phyloP scores from a whole-genome alignment of 768 basidiomycete genomes.

The Leccinellum rugosiceps region DNA sequence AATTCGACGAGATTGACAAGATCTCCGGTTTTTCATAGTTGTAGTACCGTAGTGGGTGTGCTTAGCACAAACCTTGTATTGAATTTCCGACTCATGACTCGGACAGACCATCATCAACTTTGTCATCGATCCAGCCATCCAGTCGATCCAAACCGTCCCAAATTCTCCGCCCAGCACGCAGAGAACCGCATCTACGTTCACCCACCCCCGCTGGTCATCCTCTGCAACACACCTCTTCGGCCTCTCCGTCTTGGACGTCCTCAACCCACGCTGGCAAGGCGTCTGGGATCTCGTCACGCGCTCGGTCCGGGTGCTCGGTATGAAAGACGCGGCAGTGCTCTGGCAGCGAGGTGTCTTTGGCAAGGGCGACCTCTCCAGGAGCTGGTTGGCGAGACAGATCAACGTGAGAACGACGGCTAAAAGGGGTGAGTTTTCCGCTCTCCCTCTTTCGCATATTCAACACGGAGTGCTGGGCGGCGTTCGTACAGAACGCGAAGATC shows the following conservation, averaged over 20 bases:
- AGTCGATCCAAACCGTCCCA: constrained; percentile 39
- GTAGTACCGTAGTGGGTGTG: not conserved
- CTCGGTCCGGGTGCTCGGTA: constrained; percentile 79
- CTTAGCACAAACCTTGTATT: not conserved
- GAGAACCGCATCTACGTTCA: constrained; percentile 69
- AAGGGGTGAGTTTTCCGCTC: constrained; percentile 41
- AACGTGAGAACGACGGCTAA: constrained; percentile 53
- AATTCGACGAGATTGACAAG: constrained; percentile 24
- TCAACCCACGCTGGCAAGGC: constrained; percentile 75
- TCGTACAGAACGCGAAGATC: constrained; percentile 18
- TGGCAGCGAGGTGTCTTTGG: constrained; percentile 97
- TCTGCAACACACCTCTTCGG: constrained; percentile 53
- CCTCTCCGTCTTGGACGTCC: constrained; percentile 50
- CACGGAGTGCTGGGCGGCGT: too few relatives aligned
- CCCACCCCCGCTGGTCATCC: constrained; percentile 53
- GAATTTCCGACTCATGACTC: not conserved
- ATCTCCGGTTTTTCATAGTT: constrained; percentile 23
- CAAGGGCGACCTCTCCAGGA: constrained; percentile 90
- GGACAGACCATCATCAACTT: constrained; percentile 17
- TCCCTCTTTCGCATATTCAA: too few relatives aligned
- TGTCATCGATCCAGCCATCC: constrained; percentile 49
- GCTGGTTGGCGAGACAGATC: constrained; percentile 82
- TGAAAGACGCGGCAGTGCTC: constrained; percentile 60
- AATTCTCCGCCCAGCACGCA: constrained; percentile 51
- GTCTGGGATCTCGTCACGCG: constrained; percentile 73